These are phyloP conservation scores for Gossypium trilobum DNA, from an alignment of 441 rosid genomes.

Conservation along the genomic window DNA sequence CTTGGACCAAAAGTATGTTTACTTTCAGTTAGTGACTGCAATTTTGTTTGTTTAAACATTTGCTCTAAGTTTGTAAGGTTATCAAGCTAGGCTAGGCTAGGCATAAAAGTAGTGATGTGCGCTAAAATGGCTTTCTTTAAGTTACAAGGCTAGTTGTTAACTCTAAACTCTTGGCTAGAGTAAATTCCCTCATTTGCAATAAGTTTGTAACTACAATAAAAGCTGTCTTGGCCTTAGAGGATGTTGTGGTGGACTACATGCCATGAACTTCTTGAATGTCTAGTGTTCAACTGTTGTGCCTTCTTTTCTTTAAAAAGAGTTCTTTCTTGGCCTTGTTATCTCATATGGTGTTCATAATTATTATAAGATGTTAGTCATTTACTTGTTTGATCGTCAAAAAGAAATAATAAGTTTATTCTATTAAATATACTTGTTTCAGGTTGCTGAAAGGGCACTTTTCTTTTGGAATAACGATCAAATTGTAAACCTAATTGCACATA, in stretches of 20 bases:
- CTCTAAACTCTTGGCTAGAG: neutral
- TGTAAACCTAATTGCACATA: conserved; percentile 59
- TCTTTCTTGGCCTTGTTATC: neutral
- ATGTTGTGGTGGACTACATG: neutral
- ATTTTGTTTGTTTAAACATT: neutral
- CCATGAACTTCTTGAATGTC: neutral
- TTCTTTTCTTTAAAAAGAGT: neutral
- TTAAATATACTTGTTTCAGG: conserved; percentile 35
- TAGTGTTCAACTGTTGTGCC: neutral
- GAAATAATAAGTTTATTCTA: conserved; percentile 5
- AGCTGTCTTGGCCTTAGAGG: neutral
- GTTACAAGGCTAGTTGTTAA: neutral
- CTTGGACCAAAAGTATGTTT: neutral
- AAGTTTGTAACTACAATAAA: neutral
- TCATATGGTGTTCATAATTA: neutral
- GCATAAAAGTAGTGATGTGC: neutral
- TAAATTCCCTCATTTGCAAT: neutral
- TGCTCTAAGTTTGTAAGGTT: neutral
- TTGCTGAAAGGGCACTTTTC: conserved; percentile 85
- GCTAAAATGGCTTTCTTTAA: neutral
- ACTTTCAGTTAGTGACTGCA: neutral
- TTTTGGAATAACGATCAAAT: conserved; percentile 94
- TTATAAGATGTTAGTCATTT: neutral
- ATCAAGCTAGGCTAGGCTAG: neutral
- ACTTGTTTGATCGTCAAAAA: neutral